A percentile compares a stretch with the other conserved stretches of the same genome.
Conservation (phyloP, 2,329 filamentous ascomycete species). For the Aspergillus glaucus region DNA sequence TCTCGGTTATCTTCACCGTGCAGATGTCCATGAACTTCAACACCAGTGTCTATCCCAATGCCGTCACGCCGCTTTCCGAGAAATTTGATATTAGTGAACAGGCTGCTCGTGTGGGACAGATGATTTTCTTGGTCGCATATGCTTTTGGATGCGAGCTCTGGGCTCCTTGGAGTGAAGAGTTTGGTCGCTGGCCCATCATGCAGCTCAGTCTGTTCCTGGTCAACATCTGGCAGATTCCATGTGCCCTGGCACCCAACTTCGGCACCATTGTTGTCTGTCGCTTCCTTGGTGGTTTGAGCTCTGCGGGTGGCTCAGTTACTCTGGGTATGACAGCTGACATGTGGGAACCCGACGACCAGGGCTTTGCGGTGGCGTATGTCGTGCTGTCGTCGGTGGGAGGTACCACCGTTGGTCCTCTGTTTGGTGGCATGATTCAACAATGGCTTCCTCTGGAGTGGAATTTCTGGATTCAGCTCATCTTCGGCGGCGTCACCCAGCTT, state of each 20-base stretch:
- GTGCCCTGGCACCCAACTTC: conserved; percentile 67
- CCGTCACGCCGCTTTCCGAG: conserved; percentile 57
- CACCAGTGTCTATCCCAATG: conserved; percentile 66
- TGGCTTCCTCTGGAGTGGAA: conserved; percentile 55
- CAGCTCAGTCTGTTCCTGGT: conserved; percentile 67
- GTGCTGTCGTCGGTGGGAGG: conserved; percentile 75
- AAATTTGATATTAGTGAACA: conserved; percentile 64
- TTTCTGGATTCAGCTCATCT: conserved; percentile 57
- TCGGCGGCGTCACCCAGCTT: conserved; percentile 48
- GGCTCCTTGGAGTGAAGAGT: conserved; percentile 81
- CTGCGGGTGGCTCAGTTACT: conserved; percentile 66
- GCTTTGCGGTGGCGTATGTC: conserved; percentile 68
- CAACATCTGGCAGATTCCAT: conserved; percentile 70
- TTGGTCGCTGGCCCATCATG: conserved; percentile 71
- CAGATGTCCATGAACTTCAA: conserved; percentile 78
- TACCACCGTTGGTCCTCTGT: conserved; percentile 54
- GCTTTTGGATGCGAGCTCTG: conserved; percentile 82
- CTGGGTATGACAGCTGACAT: conserved; percentile 70
- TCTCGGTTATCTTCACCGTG: conserved; percentile 64
- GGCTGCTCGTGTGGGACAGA: conserved; percentile 64
- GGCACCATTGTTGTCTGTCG: conserved; percentile 62
- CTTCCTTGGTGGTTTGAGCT: conserved; percentile 61
- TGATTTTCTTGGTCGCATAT: conserved; percentile 71
- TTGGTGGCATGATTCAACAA: conserved; percentile 50
- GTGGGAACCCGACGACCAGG: conserved; percentile 64